phyloP scores from a whole-genome alignment of 1,284 basidiomycete species.

The Coniferiporia weirii region DNA sequence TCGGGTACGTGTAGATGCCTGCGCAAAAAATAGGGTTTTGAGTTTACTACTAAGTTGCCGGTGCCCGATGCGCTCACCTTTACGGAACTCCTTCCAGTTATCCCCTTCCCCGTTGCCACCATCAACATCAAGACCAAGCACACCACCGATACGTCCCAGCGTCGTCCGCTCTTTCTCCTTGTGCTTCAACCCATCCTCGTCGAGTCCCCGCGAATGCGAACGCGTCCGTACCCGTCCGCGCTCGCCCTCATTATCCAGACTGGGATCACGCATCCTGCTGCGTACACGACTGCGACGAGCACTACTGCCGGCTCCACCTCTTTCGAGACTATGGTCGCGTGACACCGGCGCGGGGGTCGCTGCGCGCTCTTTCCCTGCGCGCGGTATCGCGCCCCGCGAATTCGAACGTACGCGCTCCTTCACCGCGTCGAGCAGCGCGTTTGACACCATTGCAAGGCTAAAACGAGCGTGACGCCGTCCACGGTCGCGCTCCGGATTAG shows the following conservation, averaged over 20 bases:
- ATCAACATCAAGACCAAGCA: constrained; percentile 27
- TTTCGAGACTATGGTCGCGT: constrained; percentile 13
- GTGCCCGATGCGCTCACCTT: constrained; percentile 47
- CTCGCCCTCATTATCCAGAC: constrained; percentile 8
- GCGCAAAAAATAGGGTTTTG: background rate
- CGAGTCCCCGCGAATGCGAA: background rate
- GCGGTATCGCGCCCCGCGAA: constrained; percentile 26
- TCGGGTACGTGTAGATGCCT: constrained; percentile 95
- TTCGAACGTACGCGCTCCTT: constrained; percentile 39
- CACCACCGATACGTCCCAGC: constrained; percentile 16
- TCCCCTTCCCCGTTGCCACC: constrained; percentile 39
- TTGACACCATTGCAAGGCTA: constrained; percentile 33
- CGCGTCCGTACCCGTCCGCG: background rate
- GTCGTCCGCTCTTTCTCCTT: constrained; percentile 16
- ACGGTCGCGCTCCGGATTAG: constrained; percentile 16
- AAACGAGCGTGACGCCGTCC: constrained; percentile 35
- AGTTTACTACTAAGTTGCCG: constrained; percentile 1
- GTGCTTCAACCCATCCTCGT: constrained; percentile 8
- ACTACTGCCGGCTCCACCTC: constrained; percentile 4
- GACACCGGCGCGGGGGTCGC: constrained; percentile 7
- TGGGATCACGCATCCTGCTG: constrained; percentile 13
- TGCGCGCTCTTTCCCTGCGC: constrained; percentile 3
- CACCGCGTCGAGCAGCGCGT: constrained; percentile 34
- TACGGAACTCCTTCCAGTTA: constrained; percentile 88
- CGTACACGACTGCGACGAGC: background rate